A percentile compares a stretch with the other conserved stretches of the same genome.
Evolutionary conservation across 2,329 filamentous ascomycete species (phyloP).

Genomic region (Fusarium globosum): DNA sequence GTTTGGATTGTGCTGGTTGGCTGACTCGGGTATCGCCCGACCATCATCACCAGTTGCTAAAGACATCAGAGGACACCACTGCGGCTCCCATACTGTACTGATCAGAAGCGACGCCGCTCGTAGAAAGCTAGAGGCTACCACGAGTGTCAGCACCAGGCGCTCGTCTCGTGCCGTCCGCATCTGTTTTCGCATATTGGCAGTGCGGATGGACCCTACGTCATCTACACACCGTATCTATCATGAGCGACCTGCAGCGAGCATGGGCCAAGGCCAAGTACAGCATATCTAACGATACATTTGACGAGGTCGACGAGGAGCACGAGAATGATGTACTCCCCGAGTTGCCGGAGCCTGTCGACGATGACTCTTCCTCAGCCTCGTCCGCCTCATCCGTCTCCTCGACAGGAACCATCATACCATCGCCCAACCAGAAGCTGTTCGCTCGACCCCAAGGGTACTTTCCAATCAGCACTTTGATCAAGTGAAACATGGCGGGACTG

Average conservation of each 20-base stretch:
- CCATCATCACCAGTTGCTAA: conserved; percentile 29
- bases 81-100: neutral
- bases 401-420: conserved; percentile 89
- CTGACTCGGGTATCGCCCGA: conserved; percentile 28
- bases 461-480: conserved; percentile 3
- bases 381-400: conserved; percentile 88
- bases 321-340: conserved; percentile 60
- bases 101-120: conserved; percentile 12
- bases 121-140: neutral
- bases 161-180: neutral
- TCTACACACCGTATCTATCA: conserved; percentile 52
- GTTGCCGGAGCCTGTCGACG: conserved; percentile 58
- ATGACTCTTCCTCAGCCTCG: conserved; percentile 79
- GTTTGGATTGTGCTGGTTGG: conserved; percentile 25
- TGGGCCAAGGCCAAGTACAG: conserved; percentile 82
- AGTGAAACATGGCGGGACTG: conserved; percentile 37
- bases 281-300: conserved; percentile 62
- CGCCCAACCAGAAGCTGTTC: conserved; percentile 77
- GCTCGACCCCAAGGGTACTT: conserved; percentile 74
- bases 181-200: conserved; percentile 7
- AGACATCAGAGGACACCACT: conserved; percentile 12
- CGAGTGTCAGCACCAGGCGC: conserved; percentile 17
- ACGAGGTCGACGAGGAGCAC: conserved; percentile 65
- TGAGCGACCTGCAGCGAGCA: conserved; percentile 84
- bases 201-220: conserved; percentile 32